A percentile compares a stretch with the other conserved stretches of the same genome.
Conservation (phyloP, 176 grass and related monocot species). For the Lolium multiflorum region DNA sequence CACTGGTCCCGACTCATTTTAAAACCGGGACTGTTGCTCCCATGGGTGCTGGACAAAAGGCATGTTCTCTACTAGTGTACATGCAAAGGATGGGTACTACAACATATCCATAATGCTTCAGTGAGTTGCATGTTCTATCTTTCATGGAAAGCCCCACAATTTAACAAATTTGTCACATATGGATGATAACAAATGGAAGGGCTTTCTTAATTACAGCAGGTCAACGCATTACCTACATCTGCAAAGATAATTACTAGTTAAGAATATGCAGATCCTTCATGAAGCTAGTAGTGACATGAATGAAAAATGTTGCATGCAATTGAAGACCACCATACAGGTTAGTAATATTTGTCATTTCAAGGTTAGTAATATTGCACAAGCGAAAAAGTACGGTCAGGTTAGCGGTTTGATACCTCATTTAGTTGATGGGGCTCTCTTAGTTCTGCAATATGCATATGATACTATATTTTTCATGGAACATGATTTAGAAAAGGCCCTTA, state of each 20-base stretch:
- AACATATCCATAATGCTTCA: background rate
- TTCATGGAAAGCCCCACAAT: background rate
- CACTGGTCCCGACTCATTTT: no score
- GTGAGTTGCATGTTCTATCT: background rate
- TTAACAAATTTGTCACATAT: slow-evolving; percentile 10
- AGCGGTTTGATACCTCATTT: no score
- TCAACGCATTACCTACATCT: background rate
- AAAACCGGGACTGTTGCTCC: no score
- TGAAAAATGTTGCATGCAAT: background rate
- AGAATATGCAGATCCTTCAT: slow-evolving; percentile 1
- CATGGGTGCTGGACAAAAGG: no score
- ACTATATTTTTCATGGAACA: no score
- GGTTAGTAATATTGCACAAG: no score
- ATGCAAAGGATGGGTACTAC: background rate
- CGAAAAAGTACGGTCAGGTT: no score
- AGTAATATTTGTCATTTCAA: background rate
- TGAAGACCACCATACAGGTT: background rate
- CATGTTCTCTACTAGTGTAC: no score
- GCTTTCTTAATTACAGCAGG: background rate
- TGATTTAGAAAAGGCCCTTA: no score
- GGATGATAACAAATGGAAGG: background rate
- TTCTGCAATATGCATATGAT: no score
- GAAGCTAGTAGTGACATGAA: background rate
- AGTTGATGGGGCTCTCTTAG: no score
- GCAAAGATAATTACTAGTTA: background rate